Base-by-base conservation (phyloP, 2,329 filamentous ascomycete genomes). In the Cytospora mali region DNA sequence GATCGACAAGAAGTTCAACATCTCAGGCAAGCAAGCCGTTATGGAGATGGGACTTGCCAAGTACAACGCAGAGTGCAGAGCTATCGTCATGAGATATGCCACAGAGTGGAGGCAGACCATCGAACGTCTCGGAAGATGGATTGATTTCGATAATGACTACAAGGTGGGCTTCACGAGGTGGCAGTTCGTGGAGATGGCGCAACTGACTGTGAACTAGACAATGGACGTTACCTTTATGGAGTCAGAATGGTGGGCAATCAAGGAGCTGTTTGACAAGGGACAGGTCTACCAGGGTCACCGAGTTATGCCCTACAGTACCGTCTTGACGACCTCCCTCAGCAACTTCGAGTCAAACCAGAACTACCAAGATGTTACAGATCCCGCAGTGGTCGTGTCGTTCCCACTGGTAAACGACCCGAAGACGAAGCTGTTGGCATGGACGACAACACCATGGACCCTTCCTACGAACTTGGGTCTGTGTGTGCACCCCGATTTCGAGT, bases 171-270 rank as follows among this genome's bases (percentile, higher is more conserved):
- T 35, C 39, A 13, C 7, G 9, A 6, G 7, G n/a, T 33, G 16
- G 18, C 25, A 27, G 13, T 13, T 25, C n/a, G 54, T 10, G 42
- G 28, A 54, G 63, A 68, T 70, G 66, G 70, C 61, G 21, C 21
- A 28, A 31, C 13, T 31, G 39, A 49, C 71, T 90, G 28, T 21
- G 16, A 33, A 48, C 2, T 42, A 60, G 89, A 97, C 92, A 39
- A 97, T 97, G 92, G 90, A 98, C 75, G 84, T 89, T n/a, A 88
- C 81, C 23, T 98, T 96, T 78, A 98, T 97, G 94, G 94, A 97
- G 79, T 90, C 90, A 0, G 87, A 91, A 68, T 98, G 94, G 94
- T 97, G 94, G 93, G 90, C 95, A 21, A 97, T 97, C 81, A 96
- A 95, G 80, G 87, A 94, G 74, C 83, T 97, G 27, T 96, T 92